These are phyloP conservation scores for Hevea brasiliensis DNA, from an alignment of 345 rosid genomes.

Conservation along the genomic window DNA sequence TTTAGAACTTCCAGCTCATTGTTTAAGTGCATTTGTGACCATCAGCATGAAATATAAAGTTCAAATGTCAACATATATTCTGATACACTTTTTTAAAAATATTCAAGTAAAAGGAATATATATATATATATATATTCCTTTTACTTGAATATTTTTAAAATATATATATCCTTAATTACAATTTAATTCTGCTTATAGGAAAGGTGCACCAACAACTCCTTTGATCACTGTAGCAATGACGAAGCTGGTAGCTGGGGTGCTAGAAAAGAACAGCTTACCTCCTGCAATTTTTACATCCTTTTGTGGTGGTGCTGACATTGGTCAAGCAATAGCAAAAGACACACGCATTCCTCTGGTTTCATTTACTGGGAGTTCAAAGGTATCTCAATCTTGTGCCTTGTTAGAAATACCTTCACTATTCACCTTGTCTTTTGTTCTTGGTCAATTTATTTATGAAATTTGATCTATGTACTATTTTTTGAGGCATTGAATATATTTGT, in stretches of 20 bases:
- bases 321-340: conserved; percentile 90
- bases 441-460: not conserved
- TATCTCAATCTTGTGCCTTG: conserved; percentile 20
- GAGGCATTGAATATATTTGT: not conserved
- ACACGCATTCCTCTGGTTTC: conserved; percentile 78
- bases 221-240: conserved; percentile 92
- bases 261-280: conserved; percentile 85
- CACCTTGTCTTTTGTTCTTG: not conserved
- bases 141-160: not conserved
- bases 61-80: not conserved
- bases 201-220: conserved; percentile 97
- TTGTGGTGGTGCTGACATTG: conserved; percentile 94
- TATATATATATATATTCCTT: not conserved
- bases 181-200: conserved; percentile 64
- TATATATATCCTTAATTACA: too few relatives aligned
- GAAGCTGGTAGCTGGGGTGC: conserved; percentile 73
- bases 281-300: conserved; percentile 91
- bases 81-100: not conserved
- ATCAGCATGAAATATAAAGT: too few relatives aligned
- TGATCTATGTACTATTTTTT: not conserved
- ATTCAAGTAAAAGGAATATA: not conserved
- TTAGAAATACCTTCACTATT: not conserved
- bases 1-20: too few relatives aligned
- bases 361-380: conserved; percentile 95
- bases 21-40: too few relatives aligned